These are phyloP conservation scores for Vitis hybrid DNA, from an alignment of 177 flowering plant genomes.

Conservation along the genomic window DNA sequence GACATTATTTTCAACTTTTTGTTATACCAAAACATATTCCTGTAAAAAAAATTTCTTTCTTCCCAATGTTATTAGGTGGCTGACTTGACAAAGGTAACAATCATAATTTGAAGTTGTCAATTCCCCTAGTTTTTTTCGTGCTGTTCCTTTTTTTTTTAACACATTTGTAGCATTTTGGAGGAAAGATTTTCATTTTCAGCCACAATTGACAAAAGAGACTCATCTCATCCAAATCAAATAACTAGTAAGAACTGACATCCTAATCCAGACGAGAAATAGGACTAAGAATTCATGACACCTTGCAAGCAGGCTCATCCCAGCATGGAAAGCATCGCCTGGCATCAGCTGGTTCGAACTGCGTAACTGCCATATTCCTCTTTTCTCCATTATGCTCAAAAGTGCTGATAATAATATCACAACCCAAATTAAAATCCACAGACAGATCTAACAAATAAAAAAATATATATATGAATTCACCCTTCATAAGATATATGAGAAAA, in stretches of 20 bases:
- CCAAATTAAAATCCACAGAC: background rate
- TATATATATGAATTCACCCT: background rate
- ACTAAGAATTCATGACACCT: constrained; percentile 41
- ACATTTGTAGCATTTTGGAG: too few relatives aligned
- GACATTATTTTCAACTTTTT: too few relatives aligned
- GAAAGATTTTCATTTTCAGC: too few relatives aligned
- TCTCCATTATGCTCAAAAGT: constrained; percentile 73
- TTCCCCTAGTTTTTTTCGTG: too few relatives aligned
- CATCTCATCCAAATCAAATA: background rate
- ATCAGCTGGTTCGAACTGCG: constrained; percentile 95
- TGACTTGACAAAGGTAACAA: too few relatives aligned
- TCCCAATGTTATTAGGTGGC: too few relatives aligned
- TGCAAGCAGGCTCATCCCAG: constrained; percentile 98
- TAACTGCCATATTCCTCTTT: constrained; percentile 96
- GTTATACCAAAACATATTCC: too few relatives aligned
- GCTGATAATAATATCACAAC: constrained; percentile 34
- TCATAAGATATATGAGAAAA: background rate
- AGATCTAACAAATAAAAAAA: background rate
- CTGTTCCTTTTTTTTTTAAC: too few relatives aligned
- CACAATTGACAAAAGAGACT: background rate
- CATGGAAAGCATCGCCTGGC: constrained; percentile 97
- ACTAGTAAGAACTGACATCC: background rate
- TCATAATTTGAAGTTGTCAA: too few relatives aligned
- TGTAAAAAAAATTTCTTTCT: too few relatives aligned
- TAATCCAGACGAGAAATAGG: background rate